Percentiles rank a stretch among this genome's conserved stretches.
Conservation (phyloP, 2,329 filamentous ascomycete genomes). For the Fusarium vanettenii region DNA sequence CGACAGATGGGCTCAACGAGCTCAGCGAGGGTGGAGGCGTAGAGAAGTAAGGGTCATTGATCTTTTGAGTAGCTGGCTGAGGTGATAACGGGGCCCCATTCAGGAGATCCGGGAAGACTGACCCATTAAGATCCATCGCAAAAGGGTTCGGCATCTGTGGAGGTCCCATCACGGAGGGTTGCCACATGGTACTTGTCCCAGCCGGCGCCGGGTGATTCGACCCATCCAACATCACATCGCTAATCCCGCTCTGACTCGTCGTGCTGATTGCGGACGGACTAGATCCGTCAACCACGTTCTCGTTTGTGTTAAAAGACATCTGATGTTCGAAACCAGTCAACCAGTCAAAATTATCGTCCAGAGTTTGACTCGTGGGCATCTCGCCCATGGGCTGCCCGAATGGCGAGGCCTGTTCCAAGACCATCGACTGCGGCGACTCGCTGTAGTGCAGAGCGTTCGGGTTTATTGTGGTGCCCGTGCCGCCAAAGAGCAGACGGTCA, state of each 20-base stretch:
- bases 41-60: slow-evolving; percentile 81
- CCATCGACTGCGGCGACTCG: slow-evolving; percentile 77
- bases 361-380: slow-evolving; percentile 66
- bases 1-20: slow-evolving; percentile 77
- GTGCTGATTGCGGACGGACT: slow-evolving; percentile 97
- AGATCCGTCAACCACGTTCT: slow-evolving; percentile 89
- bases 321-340: slow-evolving; percentile 81
- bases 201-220: slow-evolving; percentile 71
- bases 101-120: slow-evolving; percentile 82
- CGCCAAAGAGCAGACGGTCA: slow-evolving; percentile 70
- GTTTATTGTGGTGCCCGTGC: slow-evolving; percentile 74
- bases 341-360: slow-evolving; percentile 89
- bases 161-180: slow-evolving; percentile 75
- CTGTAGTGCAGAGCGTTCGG: slow-evolving; percentile 85
- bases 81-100: slow-evolving; percentile 80
- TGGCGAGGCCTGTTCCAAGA: slow-evolving; percentile 70
- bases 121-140: slow-evolving; percentile 78
- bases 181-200: slow-evolving; percentile 73
- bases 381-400: slow-evolving; percentile 69
- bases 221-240: slow-evolving; percentile 91
- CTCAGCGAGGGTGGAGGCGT: slow-evolving; percentile 80
- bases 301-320: slow-evolving; percentile 77
- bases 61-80: slow-evolving; percentile 76
- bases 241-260: slow-evolving; percentile 90
- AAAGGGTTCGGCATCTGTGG: slow-evolving; percentile 77